These are phyloP conservation scores for Penicillium odoratum DNA, from an alignment of 495 filamentous ascomycete species.

Conservation along the genomic window DNA sequence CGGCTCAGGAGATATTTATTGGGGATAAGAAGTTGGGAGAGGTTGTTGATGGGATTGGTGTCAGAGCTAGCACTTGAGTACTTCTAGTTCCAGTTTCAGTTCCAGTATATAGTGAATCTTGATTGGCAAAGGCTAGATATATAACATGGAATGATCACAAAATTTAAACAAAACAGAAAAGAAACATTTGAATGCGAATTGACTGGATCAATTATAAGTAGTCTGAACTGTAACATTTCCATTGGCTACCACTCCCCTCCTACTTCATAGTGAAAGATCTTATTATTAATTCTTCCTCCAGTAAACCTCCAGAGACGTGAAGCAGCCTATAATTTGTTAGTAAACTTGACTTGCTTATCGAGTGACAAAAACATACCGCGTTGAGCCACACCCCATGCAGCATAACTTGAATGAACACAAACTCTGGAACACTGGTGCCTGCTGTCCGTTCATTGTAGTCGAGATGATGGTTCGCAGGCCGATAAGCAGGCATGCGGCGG, in stretches of 20 bases:
- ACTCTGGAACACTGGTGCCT: slow-evolving; percentile 42
- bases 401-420: slow-evolving; percentile 51
- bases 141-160: no score
- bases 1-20: slow-evolving; percentile 39
- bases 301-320: slow-evolving; percentile 45
- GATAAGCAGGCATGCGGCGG: slow-evolving; percentile 49
- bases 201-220: no score
- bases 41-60: slow-evolving; percentile 44
- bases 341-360: not conserved
- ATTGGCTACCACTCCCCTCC: slow-evolving; percentile 49
- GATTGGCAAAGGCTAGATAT: not conserved
- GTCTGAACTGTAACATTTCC: not conserved
- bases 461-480: slow-evolving; percentile 48
- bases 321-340: slow-evolving; percentile 23
- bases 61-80: slow-evolving; percentile 28
- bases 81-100: no score
- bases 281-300: slow-evolving; percentile 42
- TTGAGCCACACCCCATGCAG: slow-evolving; percentile 53
- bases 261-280: slow-evolving; percentile 47
- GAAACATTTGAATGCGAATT: no score
- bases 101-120: not conserved
- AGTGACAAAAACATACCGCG: slow-evolving; percentile 41
- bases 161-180: no score
- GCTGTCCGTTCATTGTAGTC: slow-evolving; percentile 39
- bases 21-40: slow-evolving; percentile 42